Evolutionary conservation across 768 basidiomycete species (phyloP).

Genomic region (Udeniomyces megalosporus): DNA sequence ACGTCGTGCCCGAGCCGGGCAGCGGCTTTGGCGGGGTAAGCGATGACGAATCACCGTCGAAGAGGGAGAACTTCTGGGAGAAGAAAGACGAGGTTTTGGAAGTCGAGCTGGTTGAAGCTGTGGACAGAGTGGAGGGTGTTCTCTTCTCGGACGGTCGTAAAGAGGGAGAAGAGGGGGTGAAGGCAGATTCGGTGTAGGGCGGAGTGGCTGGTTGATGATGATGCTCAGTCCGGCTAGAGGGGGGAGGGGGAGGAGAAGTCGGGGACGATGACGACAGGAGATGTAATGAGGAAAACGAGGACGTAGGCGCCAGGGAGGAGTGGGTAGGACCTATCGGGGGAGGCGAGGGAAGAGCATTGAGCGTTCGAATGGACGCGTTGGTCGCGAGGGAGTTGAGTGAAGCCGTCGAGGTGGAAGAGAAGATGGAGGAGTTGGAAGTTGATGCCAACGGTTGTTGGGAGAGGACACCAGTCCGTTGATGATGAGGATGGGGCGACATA

Average conservation of each 20-base stretch:
- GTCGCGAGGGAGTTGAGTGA: too few relatives aligned
- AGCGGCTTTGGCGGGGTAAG: slow-evolving; percentile 8
- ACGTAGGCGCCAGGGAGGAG: too few relatives aligned
- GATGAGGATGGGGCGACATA: too few relatives aligned
- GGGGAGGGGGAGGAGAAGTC: background rate
- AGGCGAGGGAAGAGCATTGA: background rate
- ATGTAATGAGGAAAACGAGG: too few relatives aligned
- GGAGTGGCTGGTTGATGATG: too few relatives aligned
- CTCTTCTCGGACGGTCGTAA: too few relatives aligned
- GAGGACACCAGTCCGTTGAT: too few relatives aligned
- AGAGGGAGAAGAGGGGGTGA: too few relatives aligned
- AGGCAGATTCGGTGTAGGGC: too few relatives aligned
- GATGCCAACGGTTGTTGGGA: too few relatives aligned
- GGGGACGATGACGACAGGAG: background rate
- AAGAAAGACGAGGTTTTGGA: slow-evolving; percentile 13
- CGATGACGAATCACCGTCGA: background rate
- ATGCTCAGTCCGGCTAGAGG: background rate
- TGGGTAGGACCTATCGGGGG: background rate
- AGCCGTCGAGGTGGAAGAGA: too few relatives aligned
- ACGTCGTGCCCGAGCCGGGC: background rate
- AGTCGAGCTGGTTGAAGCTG: background rate
- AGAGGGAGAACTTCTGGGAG: background rate
- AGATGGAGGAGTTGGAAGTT: too few relatives aligned
- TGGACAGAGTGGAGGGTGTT: background rate
- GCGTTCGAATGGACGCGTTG: background rate